Base-by-base conservation (phyloP, 2,329 filamentous ascomycete genomes). In the Colletotrichum acutatum region DNA sequence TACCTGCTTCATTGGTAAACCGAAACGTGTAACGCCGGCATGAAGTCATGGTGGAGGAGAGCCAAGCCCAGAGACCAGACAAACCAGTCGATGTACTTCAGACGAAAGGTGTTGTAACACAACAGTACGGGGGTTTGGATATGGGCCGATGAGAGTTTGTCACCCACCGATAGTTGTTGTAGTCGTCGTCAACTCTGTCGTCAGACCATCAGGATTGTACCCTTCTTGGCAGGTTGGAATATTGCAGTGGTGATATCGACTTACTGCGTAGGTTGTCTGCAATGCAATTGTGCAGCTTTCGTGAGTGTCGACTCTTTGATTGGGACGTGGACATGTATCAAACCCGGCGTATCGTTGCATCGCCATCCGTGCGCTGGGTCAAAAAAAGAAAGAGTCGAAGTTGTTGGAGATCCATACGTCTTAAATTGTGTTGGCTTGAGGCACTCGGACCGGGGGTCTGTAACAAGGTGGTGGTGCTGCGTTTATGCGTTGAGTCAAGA, bases 381-480 rank as follows among this genome's bases (percentile, higher is more conserved):
- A n/a, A n/a, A 9, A 34, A 11, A 19, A 68, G 54, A 11, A 57
- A 26, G 26, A 14, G 53, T 26, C 28, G 14, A 14, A 4, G 37
- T 19, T 49, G n/a, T 54, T 19, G 26, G 19, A 34, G 22, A 37
- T 70, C 52, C 34, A 42, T 24, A 53, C 12, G 60, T 52, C 37
- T 53, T 22, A 24, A 32, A 11, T 14, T 22, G 19, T 52, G 46
- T 61, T 52, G n/a, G 16, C 34, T 37, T 58, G 52, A 62, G 32
- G 69, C 52, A 64, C 65, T 59, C 59, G 53, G 66, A 61, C 70
- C 54, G 54, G 61, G 70, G 54, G 66, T 72, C 52, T 72, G 70
- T 72, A 60, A 65, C 70, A 72, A 42, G 28, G 22, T 42, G 46
- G 62, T 37, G 60, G 53, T 70, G 59, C 56, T 34, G 56, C 24